A percentile compares a stretch with the other conserved stretches of the same genome.
Conservation (phyloP, 805 yeast genomes). For the Cyberlindnera veronae region DNA sequence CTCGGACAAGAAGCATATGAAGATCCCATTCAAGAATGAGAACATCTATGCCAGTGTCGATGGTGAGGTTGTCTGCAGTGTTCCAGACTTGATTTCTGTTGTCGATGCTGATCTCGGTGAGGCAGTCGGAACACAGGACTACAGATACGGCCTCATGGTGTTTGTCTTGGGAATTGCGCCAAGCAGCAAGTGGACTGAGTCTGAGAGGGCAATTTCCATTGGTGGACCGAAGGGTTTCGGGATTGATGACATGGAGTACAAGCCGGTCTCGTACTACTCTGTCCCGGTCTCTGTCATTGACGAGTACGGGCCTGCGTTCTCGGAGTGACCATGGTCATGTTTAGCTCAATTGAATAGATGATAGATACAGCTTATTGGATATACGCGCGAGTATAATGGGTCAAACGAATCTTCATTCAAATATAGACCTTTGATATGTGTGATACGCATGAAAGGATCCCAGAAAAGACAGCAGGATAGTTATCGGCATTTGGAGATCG, state of each 20-base stretch:
- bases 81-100: conserved; percentile 45
- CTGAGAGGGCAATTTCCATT: conserved; percentile 33
- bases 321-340: no score
- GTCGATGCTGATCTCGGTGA: conserved; percentile 41
- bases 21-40: conserved; percentile 47
- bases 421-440: no score
- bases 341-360: no score
- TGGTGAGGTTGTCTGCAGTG: conserved; percentile 35
- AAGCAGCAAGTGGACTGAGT: conserved; percentile 34
- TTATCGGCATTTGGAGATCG: no score
- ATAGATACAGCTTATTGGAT: no score
- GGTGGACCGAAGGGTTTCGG: conserved; percentile 39
- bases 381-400: no score
- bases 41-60: conserved; percentile 35
- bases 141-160: conserved; percentile 42
- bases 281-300: conserved; percentile 37
- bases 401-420: no score
- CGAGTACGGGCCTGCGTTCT: conserved; percentile 25
- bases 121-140: conserved; percentile 47
- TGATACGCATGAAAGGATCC: no score
- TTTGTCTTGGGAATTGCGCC: conserved; percentile 42
- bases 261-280: conserved; percentile 33
- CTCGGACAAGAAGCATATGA: conserved; percentile 17
- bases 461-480: no score
- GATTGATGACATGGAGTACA: conserved; percentile 34